phyloP scores from a whole-genome alignment of 106 monocot genomes.

The Apostasia shenzhenica region DNA sequence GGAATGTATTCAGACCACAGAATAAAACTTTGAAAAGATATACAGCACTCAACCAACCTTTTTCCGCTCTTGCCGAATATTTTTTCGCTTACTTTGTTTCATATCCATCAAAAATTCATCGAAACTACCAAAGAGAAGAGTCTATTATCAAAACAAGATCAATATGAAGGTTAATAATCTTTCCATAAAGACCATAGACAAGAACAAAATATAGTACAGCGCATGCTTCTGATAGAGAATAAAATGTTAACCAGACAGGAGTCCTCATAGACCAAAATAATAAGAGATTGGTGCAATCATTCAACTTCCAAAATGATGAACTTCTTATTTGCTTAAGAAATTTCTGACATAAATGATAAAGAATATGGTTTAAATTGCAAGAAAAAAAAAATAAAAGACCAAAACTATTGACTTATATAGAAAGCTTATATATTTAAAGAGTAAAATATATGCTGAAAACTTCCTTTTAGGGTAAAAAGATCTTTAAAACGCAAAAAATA shows the following conservation, averaged over 20 bases:
- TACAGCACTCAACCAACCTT: slow-evolving; percentile 46
- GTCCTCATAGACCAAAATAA: background rate
- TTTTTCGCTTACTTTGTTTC: slow-evolving; percentile 92
- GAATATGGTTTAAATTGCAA: background rate
- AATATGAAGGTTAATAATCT: background rate
- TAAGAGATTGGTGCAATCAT: background rate
- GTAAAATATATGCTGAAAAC: no score
- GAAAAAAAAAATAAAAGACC: background rate
- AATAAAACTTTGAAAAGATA: no score
- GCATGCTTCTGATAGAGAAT: no score
- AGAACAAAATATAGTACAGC: no score
- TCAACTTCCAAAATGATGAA: background rate
- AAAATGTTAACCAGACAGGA: no score
- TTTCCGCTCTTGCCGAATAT: slow-evolving; percentile 88
- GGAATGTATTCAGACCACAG: no score
- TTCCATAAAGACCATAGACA: background rate
- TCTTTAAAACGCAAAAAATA: no score
- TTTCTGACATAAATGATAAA: background rate
- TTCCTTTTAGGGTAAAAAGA: no score
- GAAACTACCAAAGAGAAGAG: slow-evolving; percentile 46
- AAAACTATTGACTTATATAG: no score
- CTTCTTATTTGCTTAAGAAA: background rate
- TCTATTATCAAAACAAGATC: slow-evolving; percentile 1
- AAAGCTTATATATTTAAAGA: no score
- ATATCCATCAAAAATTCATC: slow-evolving; percentile 99